Evolutionary conservation across 257 asterid species (phyloP).

Genomic region (Solanum okadae): DNA sequence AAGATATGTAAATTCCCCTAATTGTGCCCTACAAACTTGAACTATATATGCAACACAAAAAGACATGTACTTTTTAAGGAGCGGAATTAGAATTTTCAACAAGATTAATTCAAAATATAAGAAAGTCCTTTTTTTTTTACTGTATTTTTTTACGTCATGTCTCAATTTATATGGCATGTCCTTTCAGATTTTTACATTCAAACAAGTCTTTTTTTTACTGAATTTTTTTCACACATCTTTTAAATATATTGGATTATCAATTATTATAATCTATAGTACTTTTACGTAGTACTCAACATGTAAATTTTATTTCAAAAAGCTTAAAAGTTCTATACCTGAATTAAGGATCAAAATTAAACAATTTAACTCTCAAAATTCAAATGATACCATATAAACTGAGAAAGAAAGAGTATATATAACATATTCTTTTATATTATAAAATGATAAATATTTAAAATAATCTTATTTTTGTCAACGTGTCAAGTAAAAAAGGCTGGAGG

Average conservation of each 20-base stretch:
- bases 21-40: not conserved
- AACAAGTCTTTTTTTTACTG: not conserved
- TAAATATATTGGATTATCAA: not conserved
- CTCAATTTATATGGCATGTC: not conserved
- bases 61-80: not conserved
- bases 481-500: not conserved
- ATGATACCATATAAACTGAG: not conserved
- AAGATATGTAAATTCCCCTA: not conserved
- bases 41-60: not conserved
- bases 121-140: not conserved
- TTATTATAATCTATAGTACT: not conserved
- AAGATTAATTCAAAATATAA: not conserved
- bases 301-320: not conserved
- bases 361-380: not conserved
- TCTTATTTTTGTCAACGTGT: not conserved
- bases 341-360: not conserved
- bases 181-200: not conserved
- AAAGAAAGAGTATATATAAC: not conserved
- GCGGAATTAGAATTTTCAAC: not conserved
- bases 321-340: not conserved
- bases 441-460: not conserved
- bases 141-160: not conserved
- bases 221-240: not conserved
- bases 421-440: not conserved
- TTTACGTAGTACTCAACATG: not conserved